Evolutionary conservation across 441 rosid species (phyloP), one percentile per base, ranked within the genome.

Genomic region (Populus trichocarpa): DNA sequence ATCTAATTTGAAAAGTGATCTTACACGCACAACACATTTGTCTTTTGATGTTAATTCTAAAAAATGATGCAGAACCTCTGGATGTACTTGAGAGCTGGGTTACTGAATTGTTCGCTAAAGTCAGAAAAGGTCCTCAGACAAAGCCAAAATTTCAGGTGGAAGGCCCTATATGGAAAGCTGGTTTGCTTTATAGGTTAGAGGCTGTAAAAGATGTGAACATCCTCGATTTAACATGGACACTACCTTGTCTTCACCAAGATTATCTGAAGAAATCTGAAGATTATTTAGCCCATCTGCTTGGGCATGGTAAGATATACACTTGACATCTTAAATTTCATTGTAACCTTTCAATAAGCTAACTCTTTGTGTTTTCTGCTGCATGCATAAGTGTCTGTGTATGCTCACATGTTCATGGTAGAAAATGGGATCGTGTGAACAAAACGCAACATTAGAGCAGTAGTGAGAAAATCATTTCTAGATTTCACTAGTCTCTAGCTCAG

Each of bases 181-280:
- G 97, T 85, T 89, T 89, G 83, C 81, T 90, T 83, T 94, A 88
- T 84, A 89, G 91, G 86, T 83, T 96, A 82, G 91, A 90, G 85
- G 98, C 98, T 25, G 96, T 96, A 75, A 94, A 88, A 84, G 99
- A 96, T 88, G 89, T 94, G 79, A 92, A 96, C 83, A 90, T 86
- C 75, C 97, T 96, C 46, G 89, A 90, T 80, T 88, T 96, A 84
- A 84, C 90, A 59, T 96, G 99, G 98, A 89, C 93, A 64, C 85
- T 96, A 75, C 99, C 99, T 63, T 92, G 95, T 79, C 97, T 96
- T 82, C 95, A 89, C 75, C 86, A 88, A 83, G 91, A 91, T 65
- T 94, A 96, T 86, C 81, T 90, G 84, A 96, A 93, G 90, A 96
- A 96, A 86, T 84, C 98, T 10, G 98, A 96, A 87, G 98, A 93